Evolutionary conservation across 2,329 filamentous ascomycete species (phyloP).

Genomic region (Karstenula rhodostoma): DNA sequence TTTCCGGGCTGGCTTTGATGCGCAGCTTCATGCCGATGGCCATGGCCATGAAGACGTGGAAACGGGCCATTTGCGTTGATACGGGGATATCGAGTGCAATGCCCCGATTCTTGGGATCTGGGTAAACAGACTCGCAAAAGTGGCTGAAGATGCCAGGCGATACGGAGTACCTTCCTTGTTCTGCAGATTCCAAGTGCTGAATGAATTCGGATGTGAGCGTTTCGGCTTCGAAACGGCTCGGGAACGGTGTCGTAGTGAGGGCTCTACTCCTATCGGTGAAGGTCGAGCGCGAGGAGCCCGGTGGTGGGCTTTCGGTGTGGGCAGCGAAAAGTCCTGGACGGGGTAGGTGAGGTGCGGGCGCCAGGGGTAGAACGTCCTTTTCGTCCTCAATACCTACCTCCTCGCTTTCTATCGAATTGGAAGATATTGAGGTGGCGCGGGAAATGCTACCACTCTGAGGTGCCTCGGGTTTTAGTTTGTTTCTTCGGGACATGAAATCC

Average conservation of each 20-base stretch:
- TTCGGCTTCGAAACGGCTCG: conserved; percentile 48
- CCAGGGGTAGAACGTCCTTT: conserved; percentile 37
- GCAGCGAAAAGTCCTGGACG: conserved; percentile 43
- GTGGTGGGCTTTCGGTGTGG: conserved; percentile 35
- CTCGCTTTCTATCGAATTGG: conserved; percentile 38
- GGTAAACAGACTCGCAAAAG: conserved; percentile 45
- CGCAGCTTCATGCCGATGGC: conserved; percentile 47
- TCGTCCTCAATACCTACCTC: conserved; percentile 42
- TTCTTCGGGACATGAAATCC: conserved; percentile 45
- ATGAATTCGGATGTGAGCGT: conserved; percentile 46
- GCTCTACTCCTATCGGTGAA: conserved; percentile 45
- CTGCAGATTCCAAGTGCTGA: conserved; percentile 34
- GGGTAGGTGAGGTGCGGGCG: conserved; percentile 37
- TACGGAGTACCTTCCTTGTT: conserved; percentile 38
- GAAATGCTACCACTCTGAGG: conserved; percentile 35
- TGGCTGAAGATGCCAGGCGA: conserved; percentile 34
- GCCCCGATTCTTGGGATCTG: conserved; percentile 32
- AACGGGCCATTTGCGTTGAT: conserved; percentile 45
- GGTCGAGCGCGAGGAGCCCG: conserved; percentile 36
- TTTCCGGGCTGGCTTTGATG: conserved; percentile 38
- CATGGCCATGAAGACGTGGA: conserved; percentile 49
- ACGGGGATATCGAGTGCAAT: conserved; percentile 25
- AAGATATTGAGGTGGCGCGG: conserved; percentile 44
- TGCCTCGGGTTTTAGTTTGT: conserved; percentile 30
- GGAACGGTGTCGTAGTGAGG: conserved; percentile 38